phyloP scores from a whole-genome alignment of 352 stramenopile genomes.

The Globisporangium rhizosaccharum region DNA sequence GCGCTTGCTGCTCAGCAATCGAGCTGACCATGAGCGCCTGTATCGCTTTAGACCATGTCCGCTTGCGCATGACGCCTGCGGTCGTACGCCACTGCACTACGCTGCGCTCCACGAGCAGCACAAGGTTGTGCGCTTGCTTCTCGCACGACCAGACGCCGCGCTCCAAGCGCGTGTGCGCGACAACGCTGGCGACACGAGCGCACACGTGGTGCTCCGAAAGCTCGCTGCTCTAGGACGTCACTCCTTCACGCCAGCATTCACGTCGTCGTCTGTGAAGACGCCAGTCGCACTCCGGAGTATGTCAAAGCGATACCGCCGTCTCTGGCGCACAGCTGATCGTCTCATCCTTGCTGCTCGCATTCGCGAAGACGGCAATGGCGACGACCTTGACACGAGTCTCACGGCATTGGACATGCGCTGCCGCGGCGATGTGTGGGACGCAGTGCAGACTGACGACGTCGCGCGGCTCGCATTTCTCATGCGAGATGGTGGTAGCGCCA shows the following conservation, averaged over 20 bases:
- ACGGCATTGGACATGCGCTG: constrained; percentile 26
- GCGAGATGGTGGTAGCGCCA: constrained; percentile 13
- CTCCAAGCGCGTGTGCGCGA: constrained; percentile 38
- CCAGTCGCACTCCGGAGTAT: constrained; percentile 9
- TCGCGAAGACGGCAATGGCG: not conserved
- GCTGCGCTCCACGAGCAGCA: constrained; percentile 36
- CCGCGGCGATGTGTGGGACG: constrained; percentile 51
- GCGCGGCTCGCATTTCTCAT: constrained; percentile 31
- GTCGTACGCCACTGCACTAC: constrained; percentile 46
- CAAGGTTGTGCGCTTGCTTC: constrained; percentile 22
- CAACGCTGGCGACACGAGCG: constrained; percentile 26
- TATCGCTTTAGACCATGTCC: constrained; percentile 10
- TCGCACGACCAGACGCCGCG: constrained; percentile 27
- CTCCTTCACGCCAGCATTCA: not conserved
- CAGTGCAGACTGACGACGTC: constrained; percentile 30
- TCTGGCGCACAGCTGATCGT: constrained; percentile 5
- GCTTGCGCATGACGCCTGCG: constrained; percentile 30
- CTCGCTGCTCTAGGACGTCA: constrained; percentile 22
- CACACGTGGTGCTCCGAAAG: constrained; percentile 50
- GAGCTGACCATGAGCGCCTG: not conserved
- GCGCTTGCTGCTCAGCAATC: constrained; percentile 12
- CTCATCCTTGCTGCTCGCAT: not conserved
- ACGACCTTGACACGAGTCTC: not conserved
- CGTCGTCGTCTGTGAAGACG: not conserved
- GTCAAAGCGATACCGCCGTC: constrained; percentile 23